A percentile compares a stretch with the other conserved stretches of the same genome.
phyloP scores from a whole-genome alignment of 495 filamentous ascomycete genomes.

The Penicillium angulare region DNA sequence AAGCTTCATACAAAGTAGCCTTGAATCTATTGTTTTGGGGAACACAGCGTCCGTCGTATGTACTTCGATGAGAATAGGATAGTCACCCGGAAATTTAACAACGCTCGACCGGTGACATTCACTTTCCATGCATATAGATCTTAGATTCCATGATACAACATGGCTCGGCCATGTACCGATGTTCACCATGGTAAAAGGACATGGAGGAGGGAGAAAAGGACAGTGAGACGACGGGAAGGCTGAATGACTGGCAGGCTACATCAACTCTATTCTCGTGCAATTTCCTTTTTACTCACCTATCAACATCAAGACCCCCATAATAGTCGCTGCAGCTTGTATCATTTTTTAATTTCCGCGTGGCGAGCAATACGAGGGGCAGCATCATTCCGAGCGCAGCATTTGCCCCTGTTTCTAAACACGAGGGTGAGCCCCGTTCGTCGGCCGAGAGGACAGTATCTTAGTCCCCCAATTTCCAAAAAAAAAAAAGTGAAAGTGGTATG shows the following conservation, averaged over 20 bases:
- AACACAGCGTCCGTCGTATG: neutral
- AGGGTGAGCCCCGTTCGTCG: too few relatives aligned
- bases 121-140: slow-evolving; percentile 13
- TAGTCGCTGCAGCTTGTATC: neutral
- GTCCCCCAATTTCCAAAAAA: too few relatives aligned
- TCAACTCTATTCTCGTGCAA: slow-evolving; percentile 29
- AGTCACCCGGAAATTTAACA: neutral
- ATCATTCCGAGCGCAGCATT: too few relatives aligned
- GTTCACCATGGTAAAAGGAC: neutral
- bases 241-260: slow-evolving; percentile 23
- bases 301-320: neutral
- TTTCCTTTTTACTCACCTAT: neutral
- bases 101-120: neutral
- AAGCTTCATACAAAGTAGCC: neutral
- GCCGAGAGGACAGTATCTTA: too few relatives aligned
- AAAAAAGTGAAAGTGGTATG: too few relatives aligned
- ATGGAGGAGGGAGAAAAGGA: slow-evolving; percentile 1
- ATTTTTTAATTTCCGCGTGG: slow-evolving; percentile 14
- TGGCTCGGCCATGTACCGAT: neutral
- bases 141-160: neutral
- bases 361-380: neutral
- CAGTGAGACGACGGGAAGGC: slow-evolving; percentile 7
- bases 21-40: neutral
- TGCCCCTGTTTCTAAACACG: too few relatives aligned
- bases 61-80: neutral